Conservation (phyloP, 345 rosid genomes). For the Hibiscus trionum region DNA sequence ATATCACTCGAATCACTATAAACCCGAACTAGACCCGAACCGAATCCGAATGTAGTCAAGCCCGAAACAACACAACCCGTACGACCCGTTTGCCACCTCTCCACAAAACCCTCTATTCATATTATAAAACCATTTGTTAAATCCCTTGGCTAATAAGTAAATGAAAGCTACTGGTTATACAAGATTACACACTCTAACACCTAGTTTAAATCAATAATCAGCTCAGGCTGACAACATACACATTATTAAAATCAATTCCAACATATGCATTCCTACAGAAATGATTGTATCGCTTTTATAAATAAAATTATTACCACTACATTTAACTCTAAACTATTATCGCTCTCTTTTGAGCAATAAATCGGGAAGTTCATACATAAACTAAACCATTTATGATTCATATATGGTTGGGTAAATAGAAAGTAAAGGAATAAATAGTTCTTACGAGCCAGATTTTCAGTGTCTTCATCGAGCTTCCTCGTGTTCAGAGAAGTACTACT, state of each 20-base stretch:
- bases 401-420: background rate
- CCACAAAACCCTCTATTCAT: background rate
- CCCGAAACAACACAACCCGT: too few relatives aligned
- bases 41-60: too few relatives aligned
- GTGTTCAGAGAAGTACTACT: constrained; percentile 88
- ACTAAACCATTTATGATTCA: background rate
- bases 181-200: background rate
- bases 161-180: too few relatives aligned
- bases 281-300: background rate
- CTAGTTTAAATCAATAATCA: background rate
- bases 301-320: background rate
- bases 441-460: constrained; percentile 91
- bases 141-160: background rate
- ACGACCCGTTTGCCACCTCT: too few relatives aligned
- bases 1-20: too few relatives aligned
- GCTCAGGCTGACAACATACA: background rate
- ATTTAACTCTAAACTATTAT: too few relatives aligned
- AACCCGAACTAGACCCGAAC: too few relatives aligned
- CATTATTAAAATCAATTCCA: background rate
- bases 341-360: background rate
- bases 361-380: background rate
- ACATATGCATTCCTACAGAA: background rate
- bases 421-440: background rate
- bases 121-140: background rate
- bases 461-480: constrained; percentile 87